Percentiles rank a stretch among this genome's conserved stretches.
These are phyloP conservation scores for Rhodocollybia butyracea DNA, from an alignment of 768 basidiomycete species.

Conservation along the genomic window DNA sequence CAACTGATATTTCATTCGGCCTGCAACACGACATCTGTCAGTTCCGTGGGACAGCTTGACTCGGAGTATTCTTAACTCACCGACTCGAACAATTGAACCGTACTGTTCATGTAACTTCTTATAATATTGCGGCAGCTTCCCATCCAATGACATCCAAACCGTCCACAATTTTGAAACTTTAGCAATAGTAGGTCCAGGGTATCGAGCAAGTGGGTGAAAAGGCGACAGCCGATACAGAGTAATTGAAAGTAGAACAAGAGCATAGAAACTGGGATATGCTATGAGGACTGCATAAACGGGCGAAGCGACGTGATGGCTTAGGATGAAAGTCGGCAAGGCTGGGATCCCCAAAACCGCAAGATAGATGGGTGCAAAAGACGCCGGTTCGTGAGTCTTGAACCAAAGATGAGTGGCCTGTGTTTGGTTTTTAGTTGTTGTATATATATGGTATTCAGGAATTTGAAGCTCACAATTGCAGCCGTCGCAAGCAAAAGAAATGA, in stretches of 20 bases:
- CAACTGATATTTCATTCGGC: constrained; percentile 7
- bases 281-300: background rate
- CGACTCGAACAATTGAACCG: constrained; percentile 5
- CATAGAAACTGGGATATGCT: constrained; percentile 17
- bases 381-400: background rate
- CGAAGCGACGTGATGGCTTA: background rate
- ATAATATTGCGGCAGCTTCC: constrained; percentile 6
- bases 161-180: constrained; percentile 27
- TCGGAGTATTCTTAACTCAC: constrained; percentile 5
- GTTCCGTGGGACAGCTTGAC: constrained; percentile 16
- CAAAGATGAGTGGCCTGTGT: constrained; percentile 1
- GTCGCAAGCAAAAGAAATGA: no score
- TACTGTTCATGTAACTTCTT: constrained; percentile 7
- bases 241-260: constrained; percentile 22
- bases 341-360: background rate
- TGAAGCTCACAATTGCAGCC: no score
- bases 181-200: constrained; percentile 30
- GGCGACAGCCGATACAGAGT: constrained; percentile 34
- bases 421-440: no score
- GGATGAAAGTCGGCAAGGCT: background rate
- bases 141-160: background rate
- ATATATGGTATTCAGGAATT: no score
- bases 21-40: constrained; percentile 16
- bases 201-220: constrained; percentile 33
- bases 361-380: background rate